Conservation (phyloP, 2,329 filamentous ascomycete species). For the Kalmusia sp. region DNA sequence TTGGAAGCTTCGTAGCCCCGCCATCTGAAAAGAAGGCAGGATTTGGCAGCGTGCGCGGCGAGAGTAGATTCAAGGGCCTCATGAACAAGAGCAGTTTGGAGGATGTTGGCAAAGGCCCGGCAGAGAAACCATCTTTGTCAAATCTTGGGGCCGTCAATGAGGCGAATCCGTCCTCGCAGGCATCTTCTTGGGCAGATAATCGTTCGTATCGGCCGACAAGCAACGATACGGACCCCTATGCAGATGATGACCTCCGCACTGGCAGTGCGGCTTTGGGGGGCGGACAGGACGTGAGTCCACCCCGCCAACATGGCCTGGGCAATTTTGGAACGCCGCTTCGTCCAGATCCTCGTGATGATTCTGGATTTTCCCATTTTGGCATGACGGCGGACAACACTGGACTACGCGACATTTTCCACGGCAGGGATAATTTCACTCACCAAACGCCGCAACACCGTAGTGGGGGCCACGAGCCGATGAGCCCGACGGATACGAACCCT, state of each 20-base stretch:
- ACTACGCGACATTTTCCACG: conserved; percentile 63
- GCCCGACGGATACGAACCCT: conserved; percentile 94
- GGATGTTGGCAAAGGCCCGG: conserved; percentile 59
- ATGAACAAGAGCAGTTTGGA: conserved; percentile 80
- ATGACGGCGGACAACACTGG: conserved; percentile 65
- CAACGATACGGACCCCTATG: conserved; percentile 76
- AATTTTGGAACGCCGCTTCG: conserved; percentile 51
- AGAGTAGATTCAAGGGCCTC: conserved; percentile 85
- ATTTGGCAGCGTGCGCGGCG: conserved; percentile 71
- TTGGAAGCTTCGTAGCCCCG: conserved; percentile 80
- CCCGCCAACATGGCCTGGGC: conserved; percentile 55
- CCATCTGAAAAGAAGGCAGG: conserved; percentile 72
- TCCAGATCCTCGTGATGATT: conserved; percentile 62
- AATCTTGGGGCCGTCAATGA: conserved; percentile 63
- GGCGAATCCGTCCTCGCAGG: conserved; percentile 53
- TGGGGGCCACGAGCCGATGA: conserved; percentile 73
- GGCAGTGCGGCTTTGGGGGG: conserved; percentile 78
- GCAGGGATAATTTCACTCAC: conserved; percentile 64
- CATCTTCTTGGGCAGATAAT: conserved; percentile 60
- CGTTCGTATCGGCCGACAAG: conserved; percentile 57
- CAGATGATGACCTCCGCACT: conserved; percentile 68
- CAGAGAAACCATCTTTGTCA: conserved; percentile 62
- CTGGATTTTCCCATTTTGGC: conserved; percentile 66
- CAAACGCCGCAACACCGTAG: conserved; percentile 59
- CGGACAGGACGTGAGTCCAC: conserved; percentile 72